Evolutionary conservation across 1,284 basidiomycete genomes (phyloP).

Genomic region (Ceratobasidium sp.): DNA sequence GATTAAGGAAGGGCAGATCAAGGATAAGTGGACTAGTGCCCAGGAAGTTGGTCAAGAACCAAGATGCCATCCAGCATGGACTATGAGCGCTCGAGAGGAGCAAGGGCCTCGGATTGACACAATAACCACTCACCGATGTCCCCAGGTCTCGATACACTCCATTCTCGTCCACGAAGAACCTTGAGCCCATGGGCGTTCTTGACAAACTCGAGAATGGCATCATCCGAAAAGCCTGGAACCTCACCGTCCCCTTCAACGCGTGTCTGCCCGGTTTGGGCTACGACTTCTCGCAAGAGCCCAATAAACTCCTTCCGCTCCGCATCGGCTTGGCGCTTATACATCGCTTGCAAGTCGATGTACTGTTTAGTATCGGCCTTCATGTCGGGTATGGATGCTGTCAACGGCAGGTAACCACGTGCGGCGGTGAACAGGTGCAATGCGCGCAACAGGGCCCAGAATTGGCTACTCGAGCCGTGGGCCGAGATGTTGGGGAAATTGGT

Average conservation of each 20-base stretch:
- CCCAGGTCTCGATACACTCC: conserved; percentile 61
- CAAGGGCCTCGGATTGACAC: conserved; percentile 10
- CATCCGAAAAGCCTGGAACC: conserved; percentile 43
- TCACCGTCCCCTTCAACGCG: conserved; percentile 45
- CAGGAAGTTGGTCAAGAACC: conserved; percentile 29
- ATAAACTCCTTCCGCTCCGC: conserved; percentile 61
- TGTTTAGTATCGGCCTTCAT: conserved; percentile 91
- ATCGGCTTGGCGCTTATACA: conserved; percentile 76
- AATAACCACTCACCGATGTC: conserved; percentile 62
- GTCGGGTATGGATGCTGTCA: conserved; percentile 81
- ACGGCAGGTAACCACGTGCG: conserved; percentile 59
- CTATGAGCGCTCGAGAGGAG: conserved; percentile 30
- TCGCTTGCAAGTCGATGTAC: conserved; percentile 79
- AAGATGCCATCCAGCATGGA: conserved; percentile 29
- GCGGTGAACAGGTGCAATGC: conserved; percentile 66
- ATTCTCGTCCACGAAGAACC: conserved; percentile 74
- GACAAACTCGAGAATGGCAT: conserved; percentile 80
- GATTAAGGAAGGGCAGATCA: background rate
- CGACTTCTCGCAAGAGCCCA: conserved; percentile 35
- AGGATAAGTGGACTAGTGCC: conserved; percentile 7
- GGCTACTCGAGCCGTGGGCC: conserved; percentile 49
- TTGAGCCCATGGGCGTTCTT: conserved; percentile 88
- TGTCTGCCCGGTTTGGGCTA: conserved; percentile 45
- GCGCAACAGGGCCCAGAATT: conserved; percentile 87
- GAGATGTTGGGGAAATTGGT: conserved; percentile 55